Percentiles rank a stretch among this genome's conserved stretches.
Evolutionary conservation across 768 basidiomycete genomes (phyloP).

Genomic region (Mycena albidolilacea): DNA sequence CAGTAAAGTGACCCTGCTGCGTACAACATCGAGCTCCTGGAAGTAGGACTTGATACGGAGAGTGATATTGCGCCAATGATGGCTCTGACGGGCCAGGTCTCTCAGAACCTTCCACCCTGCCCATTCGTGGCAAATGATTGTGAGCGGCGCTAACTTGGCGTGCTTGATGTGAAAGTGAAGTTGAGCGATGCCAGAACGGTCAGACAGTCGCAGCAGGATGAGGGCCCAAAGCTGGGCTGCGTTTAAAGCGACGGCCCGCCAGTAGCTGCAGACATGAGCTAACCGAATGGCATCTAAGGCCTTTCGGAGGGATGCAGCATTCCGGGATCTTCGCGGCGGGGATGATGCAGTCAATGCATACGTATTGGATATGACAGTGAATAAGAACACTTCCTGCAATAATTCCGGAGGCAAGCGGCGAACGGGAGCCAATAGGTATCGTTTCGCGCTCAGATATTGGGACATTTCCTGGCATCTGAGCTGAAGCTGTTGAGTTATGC

Average conservation of each 20-base stretch:
- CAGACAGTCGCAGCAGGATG: not conserved
- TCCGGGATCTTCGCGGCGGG: not conserved
- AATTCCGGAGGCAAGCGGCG: slow-evolving; percentile 34
- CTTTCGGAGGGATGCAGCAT: not conserved
- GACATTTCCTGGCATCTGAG: slow-evolving; percentile 5
- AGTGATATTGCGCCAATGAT: slow-evolving; percentile 27
- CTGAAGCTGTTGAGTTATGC: slow-evolving; percentile 8
- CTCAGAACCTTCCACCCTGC: not conserved
- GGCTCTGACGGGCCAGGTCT: slow-evolving; percentile 8
- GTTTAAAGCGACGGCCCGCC: slow-evolving; percentile 22
- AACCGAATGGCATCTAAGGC: slow-evolving; percentile 2
- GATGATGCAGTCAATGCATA: not conserved
- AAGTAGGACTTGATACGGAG: slow-evolving; percentile 4
- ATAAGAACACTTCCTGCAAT: slow-evolving; percentile 21
- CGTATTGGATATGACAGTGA: slow-evolving; percentile 2
- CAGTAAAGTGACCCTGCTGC: slow-evolving; percentile 14
- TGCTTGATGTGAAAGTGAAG: slow-evolving; percentile 2
- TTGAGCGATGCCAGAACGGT: slow-evolving; percentile 1
- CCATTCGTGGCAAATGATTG: slow-evolving; percentile 4
- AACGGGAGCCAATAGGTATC: slow-evolving; percentile 25
- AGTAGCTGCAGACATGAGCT: slow-evolving; percentile 31
- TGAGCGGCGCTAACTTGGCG: slow-evolving; percentile 15
- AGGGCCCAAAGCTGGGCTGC: slow-evolving; percentile 28
- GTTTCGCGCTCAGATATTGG: slow-evolving; percentile 15
- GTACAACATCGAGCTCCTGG: slow-evolving; percentile 8